These are phyloP conservation scores for Suillus subaureus DNA, from an alignment of 768 basidiomycete genomes.

Conservation along the genomic window DNA sequence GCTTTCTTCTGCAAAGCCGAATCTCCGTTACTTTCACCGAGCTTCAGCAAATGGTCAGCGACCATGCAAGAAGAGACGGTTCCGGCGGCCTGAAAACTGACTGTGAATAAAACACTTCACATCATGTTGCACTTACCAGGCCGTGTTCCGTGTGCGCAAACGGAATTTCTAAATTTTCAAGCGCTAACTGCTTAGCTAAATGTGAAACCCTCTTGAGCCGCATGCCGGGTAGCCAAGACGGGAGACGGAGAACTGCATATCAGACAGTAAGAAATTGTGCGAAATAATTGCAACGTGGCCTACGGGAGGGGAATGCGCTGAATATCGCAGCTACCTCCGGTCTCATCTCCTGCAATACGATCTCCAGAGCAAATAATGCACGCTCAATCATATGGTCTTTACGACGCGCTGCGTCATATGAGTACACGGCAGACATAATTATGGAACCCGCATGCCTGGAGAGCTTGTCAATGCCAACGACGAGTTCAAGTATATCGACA, in stretches of 20 bases:
- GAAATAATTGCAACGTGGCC: not conserved
- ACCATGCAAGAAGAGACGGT: constrained; percentile 12
- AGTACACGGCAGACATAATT: constrained; percentile 12
- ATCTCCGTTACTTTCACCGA: constrained; percentile 7
- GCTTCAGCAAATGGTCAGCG: constrained; percentile 7
- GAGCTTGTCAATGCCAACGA: not conserved
- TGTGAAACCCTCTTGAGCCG: not conserved
- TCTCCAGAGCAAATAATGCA: not conserved
- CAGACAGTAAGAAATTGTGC: not conserved
- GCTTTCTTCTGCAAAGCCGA: not conserved
- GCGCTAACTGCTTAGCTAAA: not conserved
- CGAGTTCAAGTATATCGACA: not conserved
- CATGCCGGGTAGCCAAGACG: constrained; percentile 13
- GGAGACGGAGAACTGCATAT: constrained; percentile 9
- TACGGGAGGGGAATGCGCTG: constrained; percentile 12
- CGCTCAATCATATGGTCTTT: constrained; percentile 4
- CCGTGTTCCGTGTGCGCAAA: constrained; percentile 2
- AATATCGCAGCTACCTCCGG: constrained; percentile 10
- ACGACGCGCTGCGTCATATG: constrained; percentile 1
- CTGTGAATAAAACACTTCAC: not conserved
- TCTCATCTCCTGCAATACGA: not conserved
- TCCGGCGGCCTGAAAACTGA: not conserved
- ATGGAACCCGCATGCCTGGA: not conserved
- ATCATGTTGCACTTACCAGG: not conserved
- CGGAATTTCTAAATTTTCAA: constrained; percentile 1